Evolutionary conservation across 2,329 filamentous ascomycete genomes (phyloP).

Genomic region (Ophiosphaerella narmari): DNA sequence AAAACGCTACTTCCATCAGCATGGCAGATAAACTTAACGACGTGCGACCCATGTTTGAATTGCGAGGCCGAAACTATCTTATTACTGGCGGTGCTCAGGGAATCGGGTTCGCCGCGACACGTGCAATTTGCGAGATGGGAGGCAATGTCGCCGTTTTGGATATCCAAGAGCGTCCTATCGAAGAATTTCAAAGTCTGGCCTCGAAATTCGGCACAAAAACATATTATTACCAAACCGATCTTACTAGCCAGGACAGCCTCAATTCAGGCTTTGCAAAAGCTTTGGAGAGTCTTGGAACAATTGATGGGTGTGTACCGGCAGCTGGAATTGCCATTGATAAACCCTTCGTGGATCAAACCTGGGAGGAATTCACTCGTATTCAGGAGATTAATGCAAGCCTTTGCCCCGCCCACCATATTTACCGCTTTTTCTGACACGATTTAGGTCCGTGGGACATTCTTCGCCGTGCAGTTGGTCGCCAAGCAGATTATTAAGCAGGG

Average conservation of each 20-base stretch:
- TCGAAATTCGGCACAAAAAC: conserved; percentile 15
- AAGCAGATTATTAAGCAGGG: conserved; percentile 50
- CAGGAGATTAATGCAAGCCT: conserved; percentile 50
- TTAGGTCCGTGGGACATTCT: conserved; percentile 51
- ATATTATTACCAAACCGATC: conserved; percentile 19
- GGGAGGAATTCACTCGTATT: conserved; percentile 49
- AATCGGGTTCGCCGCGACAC: conserved; percentile 20
- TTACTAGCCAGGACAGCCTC: conserved; percentile 19
- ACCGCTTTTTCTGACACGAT: background rate
- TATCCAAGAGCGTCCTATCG: conserved; percentile 12
- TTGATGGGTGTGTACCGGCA: conserved; percentile 25
- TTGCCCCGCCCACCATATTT: background rate
- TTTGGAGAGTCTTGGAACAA: conserved; percentile 13
- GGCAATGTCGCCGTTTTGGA: conserved; percentile 24
- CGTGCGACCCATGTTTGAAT: conserved; percentile 18
- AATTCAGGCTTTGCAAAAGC: conserved; percentile 16
- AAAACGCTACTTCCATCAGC: background rate
- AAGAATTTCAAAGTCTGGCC: conserved; percentile 12
- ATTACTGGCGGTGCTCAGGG: conserved; percentile 25
- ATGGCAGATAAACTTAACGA: conserved; percentile 15
- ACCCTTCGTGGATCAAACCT: conserved; percentile 52
- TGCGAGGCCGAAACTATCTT: conserved; percentile 19
- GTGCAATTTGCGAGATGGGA: conserved; percentile 24
- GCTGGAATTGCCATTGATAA: conserved; percentile 52
- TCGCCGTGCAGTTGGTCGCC: conserved; percentile 46